A percentile compares a stretch with the other conserved stretches of the same genome.
These are phyloP conservation scores for Glycine latifolia DNA, from an alignment of 306 rosid genomes.

Conservation along the genomic window DNA sequence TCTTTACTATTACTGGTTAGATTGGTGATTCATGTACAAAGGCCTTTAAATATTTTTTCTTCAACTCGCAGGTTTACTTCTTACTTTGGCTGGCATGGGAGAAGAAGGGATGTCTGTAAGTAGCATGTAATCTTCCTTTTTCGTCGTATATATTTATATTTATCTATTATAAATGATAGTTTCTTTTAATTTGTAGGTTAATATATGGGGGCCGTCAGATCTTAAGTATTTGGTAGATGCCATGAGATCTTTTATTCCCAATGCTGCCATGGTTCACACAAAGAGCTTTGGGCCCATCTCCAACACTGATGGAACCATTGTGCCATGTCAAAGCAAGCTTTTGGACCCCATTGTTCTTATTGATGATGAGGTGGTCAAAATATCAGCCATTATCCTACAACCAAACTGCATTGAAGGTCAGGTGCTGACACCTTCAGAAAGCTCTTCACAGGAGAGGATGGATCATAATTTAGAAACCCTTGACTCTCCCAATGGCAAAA, in stretches of 20 bases:
- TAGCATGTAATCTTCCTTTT: slow-evolving; percentile 38
- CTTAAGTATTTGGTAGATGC: slow-evolving; percentile 85
- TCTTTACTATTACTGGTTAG: neutral
- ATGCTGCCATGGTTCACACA: slow-evolving; percentile 96
- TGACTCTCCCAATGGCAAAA: slow-evolving; percentile 49
- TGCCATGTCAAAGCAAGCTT: slow-evolving; percentile 46
- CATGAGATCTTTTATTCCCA: slow-evolving; percentile 85
- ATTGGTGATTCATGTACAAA: slow-evolving; percentile 19
- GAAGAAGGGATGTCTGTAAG: slow-evolving; percentile 91
- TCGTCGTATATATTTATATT: slow-evolving; percentile 19
- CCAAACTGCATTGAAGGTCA: slow-evolving; percentile 53
- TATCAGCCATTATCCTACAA: slow-evolving; percentile 77
- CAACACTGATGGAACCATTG: slow-evolving; percentile 44
- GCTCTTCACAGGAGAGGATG: slow-evolving; percentile 43
- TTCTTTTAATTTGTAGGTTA: slow-evolving; percentile 65
- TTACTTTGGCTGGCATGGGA: slow-evolving; percentile 96
- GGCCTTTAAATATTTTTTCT: slow-evolving; percentile 40
- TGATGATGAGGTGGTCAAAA: slow-evolving; percentile 86
- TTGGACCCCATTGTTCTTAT: slow-evolving; percentile 75
- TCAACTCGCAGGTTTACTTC: slow-evolving; percentile 73
- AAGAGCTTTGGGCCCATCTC: slow-evolving; percentile 75
- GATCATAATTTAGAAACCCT: slow-evolving; percentile 44
- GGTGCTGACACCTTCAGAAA: slow-evolving; percentile 40
- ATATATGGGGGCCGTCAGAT: slow-evolving; percentile 92
- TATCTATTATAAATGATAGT: slow-evolving; percentile 21